A percentile compares a stretch with the other conserved stretches of the same genome.
phyloP scores from a whole-genome alignment of 768 basidiomycete species.

The Suillus luteus region DNA sequence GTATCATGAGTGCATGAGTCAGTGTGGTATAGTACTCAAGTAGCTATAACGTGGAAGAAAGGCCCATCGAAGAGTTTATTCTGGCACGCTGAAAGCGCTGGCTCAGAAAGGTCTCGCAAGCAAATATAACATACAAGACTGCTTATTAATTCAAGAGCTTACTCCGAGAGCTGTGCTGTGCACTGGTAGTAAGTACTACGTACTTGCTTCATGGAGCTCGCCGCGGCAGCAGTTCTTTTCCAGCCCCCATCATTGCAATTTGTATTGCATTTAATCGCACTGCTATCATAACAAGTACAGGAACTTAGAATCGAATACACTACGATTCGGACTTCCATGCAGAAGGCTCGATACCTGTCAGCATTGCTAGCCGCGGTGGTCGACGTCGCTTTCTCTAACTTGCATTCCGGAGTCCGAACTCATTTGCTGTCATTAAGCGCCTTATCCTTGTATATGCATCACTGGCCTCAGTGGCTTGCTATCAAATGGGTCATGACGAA shows the following conservation, averaged over 20 bases:
- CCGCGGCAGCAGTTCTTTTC: too few relatives aligned
- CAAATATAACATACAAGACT: too few relatives aligned
- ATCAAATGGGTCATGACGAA: not conserved
- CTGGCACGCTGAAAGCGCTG: not conserved
- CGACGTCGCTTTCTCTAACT: not conserved
- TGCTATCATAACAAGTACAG: not conserved
- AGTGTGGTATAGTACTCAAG: not conserved
- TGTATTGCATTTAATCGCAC: not conserved
- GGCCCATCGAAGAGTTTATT: not conserved
- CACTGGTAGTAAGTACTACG: too few relatives aligned
- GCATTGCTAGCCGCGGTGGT: not conserved
- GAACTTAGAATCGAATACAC: not conserved
- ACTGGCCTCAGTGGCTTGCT: not conserved
- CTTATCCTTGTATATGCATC: not conserved
- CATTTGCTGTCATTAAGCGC: not conserved
- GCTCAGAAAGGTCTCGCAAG: too few relatives aligned
- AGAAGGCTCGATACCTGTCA: not conserved
- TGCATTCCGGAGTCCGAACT: not conserved
- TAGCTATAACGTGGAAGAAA: not conserved
- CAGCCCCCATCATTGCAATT: not conserved
- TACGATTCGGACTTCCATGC: not conserved
- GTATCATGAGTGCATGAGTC: not conserved
- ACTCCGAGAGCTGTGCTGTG: not conserved
- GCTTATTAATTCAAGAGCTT: not conserved
- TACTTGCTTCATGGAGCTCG: too few relatives aligned